Conservation (phyloP, 1,284 basidiomycete genomes). For the Schizophyllum amplum region DNA sequence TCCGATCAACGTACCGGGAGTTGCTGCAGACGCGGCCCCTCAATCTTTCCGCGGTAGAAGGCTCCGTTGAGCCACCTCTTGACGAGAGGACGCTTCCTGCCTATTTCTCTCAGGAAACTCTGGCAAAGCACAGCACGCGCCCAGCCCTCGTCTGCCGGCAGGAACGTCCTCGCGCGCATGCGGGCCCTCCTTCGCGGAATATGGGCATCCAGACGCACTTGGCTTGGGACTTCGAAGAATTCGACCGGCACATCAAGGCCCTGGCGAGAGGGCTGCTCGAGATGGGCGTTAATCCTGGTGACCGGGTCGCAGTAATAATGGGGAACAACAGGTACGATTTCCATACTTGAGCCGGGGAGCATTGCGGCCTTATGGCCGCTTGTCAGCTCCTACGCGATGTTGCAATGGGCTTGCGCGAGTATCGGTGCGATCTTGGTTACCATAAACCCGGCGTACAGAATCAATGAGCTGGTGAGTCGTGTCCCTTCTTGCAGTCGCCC, state of each 20-base stretch:
- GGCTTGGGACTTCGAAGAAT: conserved; percentile 69
- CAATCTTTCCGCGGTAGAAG: conserved; percentile 46
- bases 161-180: conserved; percentile 52
- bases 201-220: conserved; percentile 42
- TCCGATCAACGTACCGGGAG: too few species aligned
- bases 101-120: conserved; percentile 53
- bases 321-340: conserved; percentile 65
- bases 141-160: conserved; percentile 62
- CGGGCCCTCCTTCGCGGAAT: conserved; percentile 46
- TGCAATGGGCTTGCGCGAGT: conserved; percentile 80
- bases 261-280: conserved; percentile 63
- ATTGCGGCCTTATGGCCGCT: neutral
- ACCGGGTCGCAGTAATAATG: conserved; percentile 78
- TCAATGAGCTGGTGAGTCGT: conserved; percentile 56
- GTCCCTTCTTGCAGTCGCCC: neutral
- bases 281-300: conserved; percentile 70
- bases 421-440: conserved; percentile 78
- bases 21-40: conserved; percentile 11
- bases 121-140: conserved; percentile 38
- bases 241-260: conserved; percentile 58
- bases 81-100: conserved; percentile 50
- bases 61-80: conserved; percentile 54
- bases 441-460: conserved; percentile 74
- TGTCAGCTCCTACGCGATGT: conserved; percentile 62
- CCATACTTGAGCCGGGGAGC: neutral